A percentile compares a stretch with the other conserved stretches of the same genome.
Evolutionary conservation across 257 asterid species (phyloP).

Genomic region (Solanum bulbocastanum): DNA sequence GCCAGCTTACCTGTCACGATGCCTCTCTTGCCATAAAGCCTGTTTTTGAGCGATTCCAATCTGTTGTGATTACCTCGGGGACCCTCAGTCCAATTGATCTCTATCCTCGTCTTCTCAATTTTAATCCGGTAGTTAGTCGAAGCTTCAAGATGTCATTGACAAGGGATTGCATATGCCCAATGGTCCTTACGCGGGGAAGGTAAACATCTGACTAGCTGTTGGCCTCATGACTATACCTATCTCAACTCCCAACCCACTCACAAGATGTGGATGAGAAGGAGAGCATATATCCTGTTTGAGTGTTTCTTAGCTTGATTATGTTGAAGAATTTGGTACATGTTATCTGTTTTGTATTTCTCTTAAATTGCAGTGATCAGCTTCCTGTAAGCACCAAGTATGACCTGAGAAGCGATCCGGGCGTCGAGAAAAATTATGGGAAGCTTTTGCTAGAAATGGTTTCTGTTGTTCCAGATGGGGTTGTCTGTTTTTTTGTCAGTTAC

Average conservation of each 20-base stretch:
- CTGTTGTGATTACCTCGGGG: slow-evolving; percentile 96
- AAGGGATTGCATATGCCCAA: slow-evolving; percentile 98
- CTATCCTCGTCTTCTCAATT: slow-evolving; percentile 90
- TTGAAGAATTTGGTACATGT: neutral
- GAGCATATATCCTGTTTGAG: neutral
- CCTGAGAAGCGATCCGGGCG: slow-evolving; percentile 96
- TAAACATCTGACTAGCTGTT: slow-evolving; percentile 9
- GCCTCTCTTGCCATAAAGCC: slow-evolving; percentile 99
- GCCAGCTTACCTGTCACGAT: slow-evolving; percentile 96
- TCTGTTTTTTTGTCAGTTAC: slow-evolving; percentile 93
- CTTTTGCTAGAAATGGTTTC: slow-evolving; percentile 96
- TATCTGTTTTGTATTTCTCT: neutral
- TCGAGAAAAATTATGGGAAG: slow-evolving; percentile 90
- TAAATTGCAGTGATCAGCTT: slow-evolving; percentile 74
- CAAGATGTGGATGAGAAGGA: neutral
- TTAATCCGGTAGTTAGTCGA: slow-evolving; percentile 89
- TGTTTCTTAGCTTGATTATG: neutral
- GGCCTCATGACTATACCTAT: neutral
- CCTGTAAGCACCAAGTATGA: slow-evolving; percentile 98
- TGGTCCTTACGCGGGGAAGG: slow-evolving; percentile 99
- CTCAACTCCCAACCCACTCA: neutral
- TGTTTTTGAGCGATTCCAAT: slow-evolving; percentile 91
- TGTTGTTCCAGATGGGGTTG: slow-evolving; percentile 95
- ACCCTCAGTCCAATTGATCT: slow-evolving; percentile 98
- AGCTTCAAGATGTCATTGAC: slow-evolving; percentile 96